Conservation (phyloP, 495 filamentous ascomycete species). For the Aspergillus diversus region DNA sequence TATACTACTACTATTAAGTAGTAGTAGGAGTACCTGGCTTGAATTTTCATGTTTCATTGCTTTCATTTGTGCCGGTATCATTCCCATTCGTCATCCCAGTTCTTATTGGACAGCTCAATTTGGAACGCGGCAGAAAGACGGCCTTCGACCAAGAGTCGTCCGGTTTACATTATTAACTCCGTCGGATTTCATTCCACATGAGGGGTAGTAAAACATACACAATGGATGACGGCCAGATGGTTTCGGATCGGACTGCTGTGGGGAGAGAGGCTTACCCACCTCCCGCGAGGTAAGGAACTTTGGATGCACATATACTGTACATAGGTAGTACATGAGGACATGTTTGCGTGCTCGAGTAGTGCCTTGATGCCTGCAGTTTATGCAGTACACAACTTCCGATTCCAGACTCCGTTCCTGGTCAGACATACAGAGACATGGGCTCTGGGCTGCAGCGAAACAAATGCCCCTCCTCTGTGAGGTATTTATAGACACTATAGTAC, state of each 20-base stretch:
- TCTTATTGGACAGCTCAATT: not conserved
- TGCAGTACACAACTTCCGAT: not conserved
- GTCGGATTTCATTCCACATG: not conserved
- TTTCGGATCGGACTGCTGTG: not conserved
- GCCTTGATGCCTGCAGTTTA: not conserved
- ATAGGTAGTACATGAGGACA: not conserved
- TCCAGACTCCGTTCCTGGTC: conserved; percentile 8
- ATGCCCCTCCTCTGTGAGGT: not conserved
- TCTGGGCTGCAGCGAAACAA: conserved; percentile 4
- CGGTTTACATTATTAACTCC: not conserved
- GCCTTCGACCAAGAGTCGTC: not conserved
- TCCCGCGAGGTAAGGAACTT: too few species aligned
- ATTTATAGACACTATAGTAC: conserved; percentile 11
- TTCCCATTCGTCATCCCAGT: too few species aligned
- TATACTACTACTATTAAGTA: too few species aligned
- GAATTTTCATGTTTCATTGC: too few species aligned
- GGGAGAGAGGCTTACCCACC: too few species aligned
- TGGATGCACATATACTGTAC: too few species aligned
- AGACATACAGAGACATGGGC: conserved; percentile 16
- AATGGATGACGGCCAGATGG: conserved; percentile 22
- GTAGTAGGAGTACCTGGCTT: too few species aligned
- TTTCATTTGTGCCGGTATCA: too few species aligned
- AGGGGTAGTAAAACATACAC: conserved; percentile 22
- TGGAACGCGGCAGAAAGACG: not conserved
- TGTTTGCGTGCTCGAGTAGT: not conserved